Evolutionary conservation across 371 early-diverging fungal genomes (phyloP).

Genomic region (Mortierella sp.): DNA sequence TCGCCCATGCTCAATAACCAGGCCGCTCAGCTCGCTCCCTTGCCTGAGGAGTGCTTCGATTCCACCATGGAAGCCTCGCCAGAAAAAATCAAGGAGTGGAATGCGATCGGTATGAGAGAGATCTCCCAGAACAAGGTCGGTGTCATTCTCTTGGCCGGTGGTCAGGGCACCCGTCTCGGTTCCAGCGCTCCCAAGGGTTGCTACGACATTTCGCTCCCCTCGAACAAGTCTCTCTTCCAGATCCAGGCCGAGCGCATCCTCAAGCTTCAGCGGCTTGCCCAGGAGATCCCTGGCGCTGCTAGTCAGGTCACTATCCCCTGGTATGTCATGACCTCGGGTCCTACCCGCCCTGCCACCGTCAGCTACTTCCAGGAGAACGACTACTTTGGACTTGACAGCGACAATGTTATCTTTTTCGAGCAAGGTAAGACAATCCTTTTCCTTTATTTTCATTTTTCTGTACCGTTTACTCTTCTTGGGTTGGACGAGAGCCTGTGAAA

Average conservation of each 20-base stretch:
- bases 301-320: conserved; percentile 80
- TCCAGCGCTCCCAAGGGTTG: conserved; percentile 92
- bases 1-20: conserved; percentile 56
- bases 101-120: conserved; percentile 74
- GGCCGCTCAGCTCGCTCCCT: conserved; percentile 72
- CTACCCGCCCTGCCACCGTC: conserved; percentile 85
- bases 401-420: conserved; percentile 90
- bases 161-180: conserved; percentile 92
- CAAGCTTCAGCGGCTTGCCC: conserved; percentile 82
- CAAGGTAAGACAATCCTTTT: conserved; percentile 63
- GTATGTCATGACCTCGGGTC: conserved; percentile 97
- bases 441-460: neutral
- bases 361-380: conserved; percentile 77
- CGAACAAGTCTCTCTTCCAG: conserved; percentile 88
- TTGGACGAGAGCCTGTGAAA: no score
- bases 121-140: conserved; percentile 93
- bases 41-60: conserved; percentile 80
- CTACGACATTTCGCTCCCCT: conserved; percentile 91
- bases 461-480: no score
- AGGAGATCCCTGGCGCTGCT: conserved; percentile 40
- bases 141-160: conserved; percentile 93
- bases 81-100: conserved; percentile 76
- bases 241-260: conserved; percentile 93
- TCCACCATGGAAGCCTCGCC: conserved; percentile 71
- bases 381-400: conserved; percentile 84